Evolutionary conservation across 805 yeast genomes (phyloP).

Genomic region (Yarrowia sp.): DNA sequence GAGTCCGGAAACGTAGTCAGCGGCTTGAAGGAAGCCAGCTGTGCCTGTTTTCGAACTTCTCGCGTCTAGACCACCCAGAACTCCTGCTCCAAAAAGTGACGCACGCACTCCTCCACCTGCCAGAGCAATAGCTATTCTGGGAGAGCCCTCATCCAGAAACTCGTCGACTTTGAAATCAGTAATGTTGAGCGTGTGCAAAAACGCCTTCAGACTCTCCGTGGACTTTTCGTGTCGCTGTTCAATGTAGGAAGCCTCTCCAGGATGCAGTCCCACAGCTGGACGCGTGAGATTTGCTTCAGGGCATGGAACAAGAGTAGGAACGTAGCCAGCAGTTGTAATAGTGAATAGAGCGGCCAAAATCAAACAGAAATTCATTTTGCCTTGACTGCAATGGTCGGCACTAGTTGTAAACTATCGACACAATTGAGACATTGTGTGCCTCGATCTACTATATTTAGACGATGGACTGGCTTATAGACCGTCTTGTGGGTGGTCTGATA

Average conservation of each 20-base stretch:
- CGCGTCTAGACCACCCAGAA: constrained; percentile 50
- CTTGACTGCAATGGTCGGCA: too few species aligned
- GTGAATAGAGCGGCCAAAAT: background rate
- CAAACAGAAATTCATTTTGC: background rate
- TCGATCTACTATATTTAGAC: too few species aligned
- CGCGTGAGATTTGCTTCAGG: background rate
- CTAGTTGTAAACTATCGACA: too few species aligned
- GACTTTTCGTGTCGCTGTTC: background rate
- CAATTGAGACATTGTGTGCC: too few species aligned
- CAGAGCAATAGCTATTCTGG: background rate
- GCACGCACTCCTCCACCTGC: constrained; percentile 42
- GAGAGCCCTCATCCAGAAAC: background rate
- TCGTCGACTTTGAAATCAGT: background rate
- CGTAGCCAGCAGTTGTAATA: background rate
- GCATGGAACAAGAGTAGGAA: background rate
- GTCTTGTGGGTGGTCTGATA: too few species aligned
- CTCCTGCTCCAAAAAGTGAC: constrained; percentile 59
- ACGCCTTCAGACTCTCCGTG: background rate
- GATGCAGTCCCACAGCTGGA: background rate
- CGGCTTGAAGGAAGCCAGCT: constrained; percentile 43
- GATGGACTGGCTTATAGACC: too few species aligned
- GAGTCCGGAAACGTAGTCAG: constrained; percentile 59
- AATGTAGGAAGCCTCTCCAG: background rate
- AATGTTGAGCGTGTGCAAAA: background rate
- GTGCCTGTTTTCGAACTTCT: constrained; percentile 40